phyloP scores from a whole-genome alignment of 257 asterid species.

The Fraxinus quadrangulata region DNA sequence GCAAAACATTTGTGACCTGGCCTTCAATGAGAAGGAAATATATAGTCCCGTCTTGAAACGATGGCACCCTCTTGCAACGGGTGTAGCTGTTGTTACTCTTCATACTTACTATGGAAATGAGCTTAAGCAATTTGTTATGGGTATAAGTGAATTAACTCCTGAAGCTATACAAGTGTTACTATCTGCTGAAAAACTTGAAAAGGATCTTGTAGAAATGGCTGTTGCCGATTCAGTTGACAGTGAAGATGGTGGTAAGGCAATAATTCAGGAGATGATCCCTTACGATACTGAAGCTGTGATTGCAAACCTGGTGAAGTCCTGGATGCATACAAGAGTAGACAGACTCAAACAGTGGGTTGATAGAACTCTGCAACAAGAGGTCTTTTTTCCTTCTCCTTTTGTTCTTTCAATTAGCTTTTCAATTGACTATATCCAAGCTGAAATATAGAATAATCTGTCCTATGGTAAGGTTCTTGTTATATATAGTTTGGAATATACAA shows the following conservation, averaged over 20 bases:
- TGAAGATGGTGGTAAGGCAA: conserved; percentile 95
- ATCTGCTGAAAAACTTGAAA: conserved; percentile 86
- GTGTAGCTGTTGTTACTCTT: conserved; percentile 88
- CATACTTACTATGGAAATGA: conserved; percentile 80
- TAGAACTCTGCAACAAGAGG: conserved; percentile 87
- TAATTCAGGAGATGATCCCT: conserved; percentile 93
- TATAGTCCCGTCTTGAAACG: conserved; percentile 77
- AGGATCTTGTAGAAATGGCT: conserved; percentile 87
- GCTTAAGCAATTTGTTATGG: conserved; percentile 66
- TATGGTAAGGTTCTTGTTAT: neutral
- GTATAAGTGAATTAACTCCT: conserved; percentile 78
- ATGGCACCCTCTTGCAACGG: conserved; percentile 89
- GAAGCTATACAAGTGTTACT: conserved; percentile 89
- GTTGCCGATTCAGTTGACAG: conserved; percentile 87
- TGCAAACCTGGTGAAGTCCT: conserved; percentile 63
- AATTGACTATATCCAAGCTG: neutral
- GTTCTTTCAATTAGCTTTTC: conserved; percentile 1
- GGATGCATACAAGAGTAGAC: conserved; percentile 80
- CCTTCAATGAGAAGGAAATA: conserved; percentile 87
- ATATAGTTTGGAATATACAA: neutral
- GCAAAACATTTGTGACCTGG: conserved; percentile 71
- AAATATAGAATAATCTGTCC: neutral
- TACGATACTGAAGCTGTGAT: conserved; percentile 87
- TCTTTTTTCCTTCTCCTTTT: conserved; percentile 30
- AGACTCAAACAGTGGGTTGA: conserved; percentile 84